These are phyloP conservation scores for Firmiana major DNA, from an alignment of 345 rosid genomes.

Conservation along the genomic window DNA sequence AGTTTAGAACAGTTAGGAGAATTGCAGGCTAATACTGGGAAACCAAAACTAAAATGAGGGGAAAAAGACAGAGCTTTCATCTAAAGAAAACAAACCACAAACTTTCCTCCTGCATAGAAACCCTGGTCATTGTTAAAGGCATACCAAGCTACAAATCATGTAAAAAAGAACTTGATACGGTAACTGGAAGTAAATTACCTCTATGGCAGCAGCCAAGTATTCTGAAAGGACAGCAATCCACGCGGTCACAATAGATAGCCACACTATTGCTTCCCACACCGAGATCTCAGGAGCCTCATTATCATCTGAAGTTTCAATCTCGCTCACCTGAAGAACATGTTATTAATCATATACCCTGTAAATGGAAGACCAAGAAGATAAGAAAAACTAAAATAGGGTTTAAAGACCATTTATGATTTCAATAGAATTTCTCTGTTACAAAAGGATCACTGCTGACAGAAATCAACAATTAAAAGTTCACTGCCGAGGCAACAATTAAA, in stretches of 20 bases:
- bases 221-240: constrained; percentile 84
- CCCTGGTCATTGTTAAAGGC: neutral
- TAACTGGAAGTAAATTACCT: constrained; percentile 36
- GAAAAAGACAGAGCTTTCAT: neutral
- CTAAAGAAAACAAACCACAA: neutral
- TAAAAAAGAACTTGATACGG: neutral
- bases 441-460: neutral
- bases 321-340: constrained; percentile 41
- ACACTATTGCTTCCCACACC: constrained; percentile 69
- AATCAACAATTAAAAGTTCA: neutral
- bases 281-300: constrained; percentile 76
- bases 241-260: constrained; percentile 77
- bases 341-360: constrained; percentile 21
- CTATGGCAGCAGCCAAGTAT: constrained; percentile 82
- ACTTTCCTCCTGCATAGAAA: neutral
- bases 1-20: neutral
- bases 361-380: neutral
- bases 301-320: constrained; percentile 30
- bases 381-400: neutral
- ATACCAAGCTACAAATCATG: neutral
- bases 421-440: neutral
- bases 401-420: neutral
- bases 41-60: neutral
- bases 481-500: neutral
- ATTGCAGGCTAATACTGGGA: neutral